Percentiles rank a stretch among this genome's conserved stretches.
These are phyloP conservation scores for Esteya vermicola DNA, from an alignment of 2,329 filamentous ascomycete species.

Conservation along the genomic window DNA sequence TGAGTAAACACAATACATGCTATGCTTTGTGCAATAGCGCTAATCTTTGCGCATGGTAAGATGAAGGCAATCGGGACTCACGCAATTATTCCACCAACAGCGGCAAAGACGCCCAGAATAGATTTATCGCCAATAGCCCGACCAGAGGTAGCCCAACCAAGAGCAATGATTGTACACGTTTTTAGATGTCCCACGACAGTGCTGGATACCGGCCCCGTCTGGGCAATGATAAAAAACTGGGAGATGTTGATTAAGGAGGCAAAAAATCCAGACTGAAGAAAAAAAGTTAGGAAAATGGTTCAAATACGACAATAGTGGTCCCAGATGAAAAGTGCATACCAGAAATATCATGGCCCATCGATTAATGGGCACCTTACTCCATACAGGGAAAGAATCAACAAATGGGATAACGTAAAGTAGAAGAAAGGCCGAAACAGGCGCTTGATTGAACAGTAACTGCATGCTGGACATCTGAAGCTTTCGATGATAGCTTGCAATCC, in stretches of 20 bases:
- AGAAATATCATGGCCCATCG: slow-evolving; percentile 45
- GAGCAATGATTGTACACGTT: slow-evolving; percentile 49
- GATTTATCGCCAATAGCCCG: slow-evolving; percentile 41
- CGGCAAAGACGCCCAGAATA: slow-evolving; percentile 38
- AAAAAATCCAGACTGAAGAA: slow-evolving; percentile 41
- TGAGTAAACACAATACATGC: too few relatives aligned
- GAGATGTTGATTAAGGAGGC: slow-evolving; percentile 53
- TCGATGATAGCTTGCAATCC: slow-evolving; percentile 51
- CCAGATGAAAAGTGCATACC: slow-evolving; percentile 22
- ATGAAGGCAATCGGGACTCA: slow-evolving; percentile 20
- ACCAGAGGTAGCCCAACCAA: slow-evolving; percentile 45
- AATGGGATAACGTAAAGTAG: slow-evolving; percentile 54
- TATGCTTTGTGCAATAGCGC: not conserved
- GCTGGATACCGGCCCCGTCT: slow-evolving; percentile 48
- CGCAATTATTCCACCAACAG: slow-evolving; percentile 42
- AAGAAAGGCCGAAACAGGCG: slow-evolving; percentile 46
- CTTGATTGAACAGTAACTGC: slow-evolving; percentile 56
- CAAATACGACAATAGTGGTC: not conserved
- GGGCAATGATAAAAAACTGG: slow-evolving; percentile 47
- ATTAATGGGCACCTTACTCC: slow-evolving; percentile 32
- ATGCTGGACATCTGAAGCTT: slow-evolving; percentile 53
- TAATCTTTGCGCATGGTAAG: not conserved
- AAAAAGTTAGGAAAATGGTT: not conserved
- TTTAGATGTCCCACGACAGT: slow-evolving; percentile 54
- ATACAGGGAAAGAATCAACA: slow-evolving; percentile 46